Base-by-base conservation (phyloP, 352 stramenopile species). In the Pseudoperonospora humuli region DNA sequence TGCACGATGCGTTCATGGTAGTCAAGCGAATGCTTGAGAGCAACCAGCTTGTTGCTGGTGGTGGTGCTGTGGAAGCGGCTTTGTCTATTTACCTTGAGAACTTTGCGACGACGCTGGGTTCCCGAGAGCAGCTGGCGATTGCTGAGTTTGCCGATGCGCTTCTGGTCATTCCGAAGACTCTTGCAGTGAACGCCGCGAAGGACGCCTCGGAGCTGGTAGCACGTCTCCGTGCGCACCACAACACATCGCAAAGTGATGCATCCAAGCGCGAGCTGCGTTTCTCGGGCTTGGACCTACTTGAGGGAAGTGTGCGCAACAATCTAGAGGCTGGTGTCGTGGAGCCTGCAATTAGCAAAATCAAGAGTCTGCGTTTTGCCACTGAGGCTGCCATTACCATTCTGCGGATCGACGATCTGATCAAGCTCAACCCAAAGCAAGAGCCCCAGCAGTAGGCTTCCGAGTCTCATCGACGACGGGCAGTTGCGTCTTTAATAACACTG, bases 21-120 rank as follows among this genome's bases (percentile, higher is more conserved):
- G 92, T 99, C 14, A 99, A 99, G 82, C 85, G 96, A 33, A 98
- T 99, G 87, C 80, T 99, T n/a, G 97, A 99, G 76, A 97, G 82
- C 54, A 99, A 98, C 67, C 96, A 97, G 34, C 68, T 99, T 1
- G 96, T 99, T 32, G 92, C 95, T 24, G 97, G 97, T 39, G 97
- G 97, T 19, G 97, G 97, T 44, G 95, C 95, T 3, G 97, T 99
- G 15, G 97, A 99, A 66, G 83, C 79, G n/a, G 96, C 95, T 21
- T 67, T 99, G 31, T 97, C 86, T 45, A 96, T 99, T 44, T 97
- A 98, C 77, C 81, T 99, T 27, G 90, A 98, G 70, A 95, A 97
- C 63, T 99, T 98, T 64, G 96, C 96, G 10, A 97, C 85, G 41
- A 98, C 93, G 11, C 71, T 99, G 18, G 84, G 93, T 39, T 97